Evolutionary conservation across 495 filamentous ascomycete genomes (phyloP), one percentile per base, ranked within the genome.

Genomic region (Cercophora scortea): DNA sequence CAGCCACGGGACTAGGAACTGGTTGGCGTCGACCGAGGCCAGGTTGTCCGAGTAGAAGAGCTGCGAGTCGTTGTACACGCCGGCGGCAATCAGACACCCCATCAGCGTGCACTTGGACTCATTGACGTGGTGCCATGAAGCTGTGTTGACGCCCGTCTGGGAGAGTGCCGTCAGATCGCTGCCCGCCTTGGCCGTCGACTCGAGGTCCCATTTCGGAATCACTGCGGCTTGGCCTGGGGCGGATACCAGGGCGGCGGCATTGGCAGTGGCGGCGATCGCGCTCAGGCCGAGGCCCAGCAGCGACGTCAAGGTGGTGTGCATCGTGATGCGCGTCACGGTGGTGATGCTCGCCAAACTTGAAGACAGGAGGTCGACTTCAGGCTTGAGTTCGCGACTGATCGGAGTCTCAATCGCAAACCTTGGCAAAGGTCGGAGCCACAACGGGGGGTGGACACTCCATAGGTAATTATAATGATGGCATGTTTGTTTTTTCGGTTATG

Each of bases 41-140:
- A 82, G 71, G 47, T 78, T 78, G 17, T 80, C 63, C 0, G 81
- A 84, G 57, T 71, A 83, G 61, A 83, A 85, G 0, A 85, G 57
- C 0, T 78, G 62, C 0, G 67, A 64, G 38, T 85, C 80, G 34
- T 73, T 74, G 66, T 80, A 84, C 4, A 79, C 67, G 3, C 72
- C 72, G 15, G 68, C 72, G 17, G 76, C 63, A 18, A 85, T 58
- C 5, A 86, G 70, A 8, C 79, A 79, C 3, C 73, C 79, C 73
- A 85, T 79, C 1, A 84, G 67, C 0, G 82, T 84, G 19, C 70
- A 77, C 8, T 71, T 73, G 0, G 77, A 62, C 16, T 39, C 58
- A 32, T 67, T 58, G 50, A 83, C 68, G 4, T 69, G 69, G 51
- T 78, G 63, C 82, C 83, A 86, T 50, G 70, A 61, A 4, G 71